A percentile compares a stretch with the other conserved stretches of the same genome.
These are phyloP conservation scores for Gamsiella multidivaricata DNA, from an alignment of 192 early-diverging fungal species.

Conservation along the genomic window DNA sequence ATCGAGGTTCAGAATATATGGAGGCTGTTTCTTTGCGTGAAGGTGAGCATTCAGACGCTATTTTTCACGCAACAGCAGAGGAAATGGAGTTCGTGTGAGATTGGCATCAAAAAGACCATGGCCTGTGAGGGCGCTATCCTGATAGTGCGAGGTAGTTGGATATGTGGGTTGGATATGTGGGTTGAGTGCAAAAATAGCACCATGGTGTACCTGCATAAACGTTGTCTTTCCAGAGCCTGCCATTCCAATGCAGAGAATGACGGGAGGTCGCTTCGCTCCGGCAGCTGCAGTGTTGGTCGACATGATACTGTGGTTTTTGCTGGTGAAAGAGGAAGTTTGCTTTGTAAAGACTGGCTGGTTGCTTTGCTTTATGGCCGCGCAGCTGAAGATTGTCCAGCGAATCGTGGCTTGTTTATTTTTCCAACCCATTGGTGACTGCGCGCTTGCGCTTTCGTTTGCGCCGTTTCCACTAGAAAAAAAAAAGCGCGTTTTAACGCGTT, in stretches of 20 bases:
- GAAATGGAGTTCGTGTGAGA: not conserved
- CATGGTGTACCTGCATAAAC: conserved; percentile 87
- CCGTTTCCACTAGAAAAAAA: too few species aligned
- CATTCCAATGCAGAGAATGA: conserved; percentile 94
- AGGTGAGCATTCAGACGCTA: conserved; percentile 91
- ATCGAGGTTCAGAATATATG: conserved; percentile 95
- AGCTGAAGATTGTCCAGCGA: not conserved
- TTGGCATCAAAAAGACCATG: too few species aligned
- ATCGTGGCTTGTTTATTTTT: conserved; percentile 10
- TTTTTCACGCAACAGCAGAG: not conserved
- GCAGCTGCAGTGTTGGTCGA: conserved; percentile 15
- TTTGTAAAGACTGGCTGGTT: too few species aligned
- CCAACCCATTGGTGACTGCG: too few species aligned
- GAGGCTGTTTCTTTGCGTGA: conserved; percentile 75
- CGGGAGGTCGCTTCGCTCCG: conserved; percentile 67
- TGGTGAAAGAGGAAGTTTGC: too few species aligned
- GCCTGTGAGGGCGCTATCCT: too few species aligned
- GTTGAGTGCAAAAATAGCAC: too few species aligned
- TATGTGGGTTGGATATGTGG: too few species aligned
- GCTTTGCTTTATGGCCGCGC: not conserved
- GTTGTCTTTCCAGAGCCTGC: conserved; percentile 97
- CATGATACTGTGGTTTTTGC: too few species aligned
- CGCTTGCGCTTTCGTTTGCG: too few species aligned
- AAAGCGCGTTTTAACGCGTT: too few species aligned
- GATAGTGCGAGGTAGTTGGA: too few species aligned